Base-by-base conservation (phyloP, 164 flowering plant species). In the Houttuynia cordata region DNA sequence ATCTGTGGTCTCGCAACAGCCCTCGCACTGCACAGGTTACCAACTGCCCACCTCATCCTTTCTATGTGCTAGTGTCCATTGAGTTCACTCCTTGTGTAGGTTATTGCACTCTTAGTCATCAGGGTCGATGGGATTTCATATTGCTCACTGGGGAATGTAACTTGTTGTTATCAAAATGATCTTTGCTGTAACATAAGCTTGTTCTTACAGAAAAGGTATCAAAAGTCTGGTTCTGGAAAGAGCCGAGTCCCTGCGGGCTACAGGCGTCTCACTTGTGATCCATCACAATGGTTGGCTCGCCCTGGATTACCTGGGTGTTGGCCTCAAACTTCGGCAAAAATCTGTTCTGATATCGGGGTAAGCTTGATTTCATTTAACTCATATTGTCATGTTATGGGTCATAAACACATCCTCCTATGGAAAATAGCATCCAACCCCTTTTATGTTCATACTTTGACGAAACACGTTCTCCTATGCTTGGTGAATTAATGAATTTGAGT, bases 1-100 rank as follows among this genome's bases (percentile, higher is more conserved):
- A 74, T 81, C 20, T 67, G 74, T 15, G 84, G 84, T 20, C 77
- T 81, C 5, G 80, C 84, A 53, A 78, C 82, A 9, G 76, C 84
- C 41, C 76, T 81, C 47, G 84, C 82, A 56, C 82, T 81, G 60
- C 78, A 80, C 75, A 74, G 83, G 83, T 78, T 45, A 12, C 17
- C 49, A 45, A 4, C 49, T 12, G 14, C 17, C 12, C 12, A 12
- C 17, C 17, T 45, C n/a, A n/a, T n/a, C n/a, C n/a, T n/a, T n/a
- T n/a, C n/a, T n/a, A n/a, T n/a, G n/a, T n/a, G n/a, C n/a, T n/a
- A n/a, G n/a, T n/a, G n/a, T n/a, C n/a, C n/a, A n/a, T n/a, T 30
- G 37, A 2, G 37, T 30, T 30, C 37, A 30, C 37, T 30, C 37
- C 37, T 30, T 30, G 37, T 30, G 37, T 30, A 2, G 37, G 37